These are phyloP conservation scores for Calocybe cyanea DNA, from an alignment of 768 basidiomycete genomes.

Conservation along the genomic window DNA sequence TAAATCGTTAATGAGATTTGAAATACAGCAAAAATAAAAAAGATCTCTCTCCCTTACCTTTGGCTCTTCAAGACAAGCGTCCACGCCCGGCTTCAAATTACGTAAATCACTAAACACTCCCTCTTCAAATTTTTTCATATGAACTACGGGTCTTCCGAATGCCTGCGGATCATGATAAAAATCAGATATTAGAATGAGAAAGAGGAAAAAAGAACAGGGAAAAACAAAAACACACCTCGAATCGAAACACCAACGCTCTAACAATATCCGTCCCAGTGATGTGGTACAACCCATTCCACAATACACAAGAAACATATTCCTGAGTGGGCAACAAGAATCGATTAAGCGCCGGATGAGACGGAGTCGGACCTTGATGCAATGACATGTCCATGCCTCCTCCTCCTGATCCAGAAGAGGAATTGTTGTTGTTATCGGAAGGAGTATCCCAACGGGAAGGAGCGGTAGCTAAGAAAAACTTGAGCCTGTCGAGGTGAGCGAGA, in stretches of 20 bases:
- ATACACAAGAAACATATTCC: constrained; percentile 86
- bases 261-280: constrained; percentile 98
- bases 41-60: constrained; percentile 54
- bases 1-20: background rate
- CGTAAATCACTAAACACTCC: constrained; percentile 92
- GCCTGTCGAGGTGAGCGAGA: constrained; percentile 71
- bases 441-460: constrained; percentile 74
- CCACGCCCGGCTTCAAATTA: constrained; percentile 90
- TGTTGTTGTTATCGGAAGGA: constrained; percentile 14
- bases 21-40: background rate
- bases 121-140: constrained; percentile 97
- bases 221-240: constrained; percentile 53
- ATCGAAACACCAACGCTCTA: constrained; percentile 88
- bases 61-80: constrained; percentile 93
- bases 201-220: background rate
- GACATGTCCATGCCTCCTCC: constrained; percentile 6
- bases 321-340: constrained; percentile 85
- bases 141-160: constrained; percentile 85
- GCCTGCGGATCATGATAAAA: constrained; percentile 36
- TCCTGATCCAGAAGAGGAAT: constrained; percentile 8
- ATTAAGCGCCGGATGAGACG: constrained; percentile 76
- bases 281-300: constrained; percentile 89
- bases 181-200: constrained; percentile 5
- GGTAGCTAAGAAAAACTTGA: constrained; percentile 87
- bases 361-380: constrained; percentile 32